These are phyloP conservation scores for Cladosporium sp. DNA, from an alignment of 2,329 filamentous ascomycete species.

Conservation along the genomic window DNA sequence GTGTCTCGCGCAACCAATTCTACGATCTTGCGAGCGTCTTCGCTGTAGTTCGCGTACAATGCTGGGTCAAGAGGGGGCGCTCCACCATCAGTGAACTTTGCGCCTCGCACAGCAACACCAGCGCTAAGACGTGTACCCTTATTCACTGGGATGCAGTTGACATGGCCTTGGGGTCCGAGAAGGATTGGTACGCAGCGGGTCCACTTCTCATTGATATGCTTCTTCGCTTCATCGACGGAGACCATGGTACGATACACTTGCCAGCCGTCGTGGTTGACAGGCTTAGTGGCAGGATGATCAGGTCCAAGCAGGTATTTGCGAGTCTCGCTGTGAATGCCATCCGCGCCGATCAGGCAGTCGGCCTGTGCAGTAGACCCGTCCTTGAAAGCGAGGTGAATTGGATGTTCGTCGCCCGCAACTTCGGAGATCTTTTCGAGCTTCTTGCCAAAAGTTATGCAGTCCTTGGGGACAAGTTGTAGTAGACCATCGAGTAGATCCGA, in stretches of 20 bases:
- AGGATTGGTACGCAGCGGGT: conserved; percentile 34
- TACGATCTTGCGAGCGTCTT: conserved; percentile 32
- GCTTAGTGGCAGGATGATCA: conserved; percentile 34
- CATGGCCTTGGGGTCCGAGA: conserved; percentile 34
- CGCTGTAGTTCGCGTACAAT: conserved; percentile 31
- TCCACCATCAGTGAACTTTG: conserved; percentile 25
- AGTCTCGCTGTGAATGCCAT: conserved; percentile 55
- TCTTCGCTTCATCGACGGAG: conserved; percentile 30
- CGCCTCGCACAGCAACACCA: conserved; percentile 32
- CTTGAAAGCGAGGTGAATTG: conserved; percentile 45
- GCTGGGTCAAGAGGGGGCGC: conserved; percentile 28
- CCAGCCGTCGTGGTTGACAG: conserved; percentile 37
- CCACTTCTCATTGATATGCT: conserved; percentile 35
- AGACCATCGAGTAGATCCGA: conserved; percentile 53
- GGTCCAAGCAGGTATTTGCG: conserved; percentile 45
- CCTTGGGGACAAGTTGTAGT: conserved; percentile 45
- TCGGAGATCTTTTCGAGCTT: conserved; percentile 39
- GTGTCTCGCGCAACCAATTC: conserved; percentile 32
- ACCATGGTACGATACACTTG: conserved; percentile 36
- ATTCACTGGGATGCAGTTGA: conserved; percentile 37
- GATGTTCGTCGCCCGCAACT: conserved; percentile 32
- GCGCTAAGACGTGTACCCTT: conserved; percentile 32
- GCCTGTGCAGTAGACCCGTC: conserved; percentile 48
- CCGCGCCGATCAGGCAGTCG: conserved; percentile 54
- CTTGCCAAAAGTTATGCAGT: conserved; percentile 48